These are phyloP conservation scores for Oenanthe javanica DNA, from an alignment of 140 eudicot genomes.

Conservation along the genomic window DNA sequence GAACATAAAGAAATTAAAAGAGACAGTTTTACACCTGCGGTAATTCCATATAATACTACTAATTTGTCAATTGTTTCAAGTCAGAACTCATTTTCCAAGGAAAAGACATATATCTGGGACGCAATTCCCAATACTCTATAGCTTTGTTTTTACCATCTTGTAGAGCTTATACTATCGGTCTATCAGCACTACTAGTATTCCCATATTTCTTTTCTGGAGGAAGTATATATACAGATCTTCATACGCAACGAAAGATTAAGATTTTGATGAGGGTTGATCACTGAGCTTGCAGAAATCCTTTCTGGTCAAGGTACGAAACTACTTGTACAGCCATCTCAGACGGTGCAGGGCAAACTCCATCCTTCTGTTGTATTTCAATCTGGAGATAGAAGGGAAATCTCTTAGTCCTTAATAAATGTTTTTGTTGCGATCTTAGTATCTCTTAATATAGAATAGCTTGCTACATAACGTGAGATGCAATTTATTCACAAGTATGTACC, in stretches of 20 bases:
- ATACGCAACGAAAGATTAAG: neutral
- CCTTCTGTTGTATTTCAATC: slow-evolving; percentile 58
- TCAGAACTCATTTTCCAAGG: neutral
- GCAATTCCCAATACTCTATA: neutral
- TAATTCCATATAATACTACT: too few relatives aligned
- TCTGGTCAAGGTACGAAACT: slow-evolving; percentile 63
- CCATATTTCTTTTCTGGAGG: neutral
- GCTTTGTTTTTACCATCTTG: neutral
- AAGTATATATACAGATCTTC: neutral
- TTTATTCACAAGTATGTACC: slow-evolving; percentile 30
- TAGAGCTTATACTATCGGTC: neutral
- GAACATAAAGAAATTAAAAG: too few relatives aligned
- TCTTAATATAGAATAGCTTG: neutral
- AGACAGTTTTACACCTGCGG: too few relatives aligned
- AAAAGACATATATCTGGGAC: neutral
- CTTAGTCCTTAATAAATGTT: neutral
- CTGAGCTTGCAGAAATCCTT: slow-evolving; percentile 63
- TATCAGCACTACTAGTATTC: neutral
- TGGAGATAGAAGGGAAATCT: neutral
- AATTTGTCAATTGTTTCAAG: neutral
- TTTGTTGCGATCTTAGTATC: neutral
- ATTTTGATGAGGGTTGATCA: slow-evolving; percentile 1
- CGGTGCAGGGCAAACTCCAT: slow-evolving; percentile 80
- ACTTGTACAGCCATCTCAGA: slow-evolving; percentile 78
- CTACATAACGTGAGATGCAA: neutral